Conservation (phyloP, 768 basidiomycete genomes). For the Leccinellum rugosiceps region DNA sequence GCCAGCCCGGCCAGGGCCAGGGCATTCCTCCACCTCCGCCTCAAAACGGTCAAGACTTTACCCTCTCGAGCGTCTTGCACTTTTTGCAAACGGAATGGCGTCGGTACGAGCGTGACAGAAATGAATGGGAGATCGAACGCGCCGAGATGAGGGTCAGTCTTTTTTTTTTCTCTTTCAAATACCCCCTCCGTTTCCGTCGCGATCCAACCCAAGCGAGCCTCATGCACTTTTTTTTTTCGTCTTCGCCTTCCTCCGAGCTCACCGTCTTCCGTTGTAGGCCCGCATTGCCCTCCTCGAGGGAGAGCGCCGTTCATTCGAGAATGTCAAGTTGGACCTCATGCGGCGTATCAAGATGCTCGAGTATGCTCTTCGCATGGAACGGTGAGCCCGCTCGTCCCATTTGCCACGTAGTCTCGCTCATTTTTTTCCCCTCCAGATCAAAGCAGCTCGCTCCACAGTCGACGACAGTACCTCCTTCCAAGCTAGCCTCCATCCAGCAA, state of each 20-base stretch:
- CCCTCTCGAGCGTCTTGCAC: constrained; percentile 91
- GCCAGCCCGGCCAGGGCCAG: constrained; percentile 52
- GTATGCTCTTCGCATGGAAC: constrained; percentile 93
- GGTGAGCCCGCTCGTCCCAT: constrained; percentile 49
- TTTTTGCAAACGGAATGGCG: constrained; percentile 99
- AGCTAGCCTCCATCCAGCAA: constrained; percentile 58
- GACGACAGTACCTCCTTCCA: constrained; percentile 57
- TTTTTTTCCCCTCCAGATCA: constrained; percentile 49
- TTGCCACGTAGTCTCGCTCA: constrained; percentile 3
- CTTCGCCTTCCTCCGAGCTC: not conserved
- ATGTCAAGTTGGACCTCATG: constrained; percentile 92
- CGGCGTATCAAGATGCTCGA: constrained; percentile 99
- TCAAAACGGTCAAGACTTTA: constrained; percentile 89
- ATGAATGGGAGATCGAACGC: constrained; percentile 99
- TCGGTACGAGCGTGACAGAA: constrained; percentile 95
- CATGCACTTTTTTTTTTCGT: not conserved
- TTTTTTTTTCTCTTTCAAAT: constrained; percentile 3
- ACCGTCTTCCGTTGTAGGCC: constrained; percentile 50
- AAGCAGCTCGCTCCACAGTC: constrained; percentile 69
- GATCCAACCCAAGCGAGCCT: not conserved
- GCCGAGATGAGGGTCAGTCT: constrained; percentile 94
- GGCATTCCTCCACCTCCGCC: constrained; percentile 72
- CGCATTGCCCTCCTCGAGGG: constrained; percentile 97
- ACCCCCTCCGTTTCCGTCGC: not conserved
- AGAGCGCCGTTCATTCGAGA: constrained; percentile 95